Conservation (phyloP, 2,329 filamentous ascomycete species). For the Basipetospora chlamydospora region DNA sequence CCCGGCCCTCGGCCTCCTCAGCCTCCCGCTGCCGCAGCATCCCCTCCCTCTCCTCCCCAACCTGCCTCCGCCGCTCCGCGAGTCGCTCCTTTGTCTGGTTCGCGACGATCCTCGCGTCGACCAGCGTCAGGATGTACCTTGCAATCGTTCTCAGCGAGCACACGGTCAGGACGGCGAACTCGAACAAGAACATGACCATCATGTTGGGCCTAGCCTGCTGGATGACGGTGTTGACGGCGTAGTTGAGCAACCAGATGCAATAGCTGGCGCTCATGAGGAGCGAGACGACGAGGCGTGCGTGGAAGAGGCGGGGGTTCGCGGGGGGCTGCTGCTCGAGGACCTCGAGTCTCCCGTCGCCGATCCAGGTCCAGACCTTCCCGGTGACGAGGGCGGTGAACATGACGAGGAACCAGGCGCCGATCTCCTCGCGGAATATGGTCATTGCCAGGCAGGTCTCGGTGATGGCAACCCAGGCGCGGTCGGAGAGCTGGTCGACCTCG, state of each 20-base stretch:
- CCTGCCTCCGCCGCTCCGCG: slow-evolving; percentile 51
- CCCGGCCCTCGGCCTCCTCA: slow-evolving; percentile 26
- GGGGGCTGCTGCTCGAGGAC: slow-evolving; percentile 91
- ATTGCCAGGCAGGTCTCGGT: slow-evolving; percentile 95
- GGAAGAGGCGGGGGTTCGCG: slow-evolving; percentile 75
- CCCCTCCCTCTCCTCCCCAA: slow-evolving; percentile 42
- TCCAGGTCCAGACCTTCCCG: slow-evolving; percentile 97
- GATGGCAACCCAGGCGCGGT: slow-evolving; percentile 95
- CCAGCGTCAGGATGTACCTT: slow-evolving; percentile 64
- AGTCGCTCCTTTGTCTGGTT: slow-evolving; percentile 59
- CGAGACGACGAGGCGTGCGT: slow-evolving; percentile 65
- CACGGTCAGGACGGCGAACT: slow-evolving; percentile 78
- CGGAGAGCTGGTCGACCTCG: slow-evolving; percentile 93
- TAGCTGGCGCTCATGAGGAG: slow-evolving; percentile 67
- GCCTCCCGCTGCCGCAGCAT: slow-evolving; percentile 34
- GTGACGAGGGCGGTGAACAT: slow-evolving; percentile 92
- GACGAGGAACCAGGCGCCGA: slow-evolving; percentile 85
- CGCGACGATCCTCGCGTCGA: slow-evolving; percentile 61
- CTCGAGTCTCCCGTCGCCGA: slow-evolving; percentile 87
- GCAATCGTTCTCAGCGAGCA: slow-evolving; percentile 65
- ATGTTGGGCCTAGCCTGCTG: slow-evolving; percentile 85
- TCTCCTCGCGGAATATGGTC: slow-evolving; percentile 93
- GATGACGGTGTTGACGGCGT: slow-evolving; percentile 70
- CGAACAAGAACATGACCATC: slow-evolving; percentile 99
- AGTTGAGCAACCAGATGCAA: slow-evolving; percentile 65